Conservation (phyloP, 805 yeast genomes). For the Kluyveromyces aestuarii region DNA sequence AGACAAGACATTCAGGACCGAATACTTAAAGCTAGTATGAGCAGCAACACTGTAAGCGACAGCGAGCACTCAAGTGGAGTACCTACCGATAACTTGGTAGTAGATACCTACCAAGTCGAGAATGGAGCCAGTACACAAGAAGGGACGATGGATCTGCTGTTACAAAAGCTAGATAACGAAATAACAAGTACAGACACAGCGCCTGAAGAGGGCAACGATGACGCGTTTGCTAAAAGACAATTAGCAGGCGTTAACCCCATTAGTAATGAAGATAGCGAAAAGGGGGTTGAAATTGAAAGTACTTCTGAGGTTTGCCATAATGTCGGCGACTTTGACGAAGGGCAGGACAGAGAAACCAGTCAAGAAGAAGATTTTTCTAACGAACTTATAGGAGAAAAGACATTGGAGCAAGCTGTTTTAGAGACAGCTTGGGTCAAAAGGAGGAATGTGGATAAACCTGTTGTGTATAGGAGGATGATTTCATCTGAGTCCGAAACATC, state of each 20-base stretch:
- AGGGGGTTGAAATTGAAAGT: no score
- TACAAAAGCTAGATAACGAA: not conserved
- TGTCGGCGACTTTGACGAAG: not conserved
- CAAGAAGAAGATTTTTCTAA: not conserved
- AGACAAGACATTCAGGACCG: no score
- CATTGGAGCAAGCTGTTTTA: not conserved
- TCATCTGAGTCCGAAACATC: conserved; percentile 1
- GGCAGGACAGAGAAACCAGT: not conserved
- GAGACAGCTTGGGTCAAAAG: conserved; percentile 2
- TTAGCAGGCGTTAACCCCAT: not conserved
- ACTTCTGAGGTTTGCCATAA: no score
- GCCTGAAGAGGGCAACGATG: not conserved
- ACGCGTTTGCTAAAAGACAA: not conserved
- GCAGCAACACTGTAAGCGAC: not conserved
- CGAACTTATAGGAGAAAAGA: not conserved
- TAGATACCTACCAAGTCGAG: not conserved
- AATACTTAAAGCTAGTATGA: not conserved
- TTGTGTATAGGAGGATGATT: not conserved
- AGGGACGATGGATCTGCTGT: not conserved
- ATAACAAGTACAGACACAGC: not conserved
- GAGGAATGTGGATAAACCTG: not conserved
- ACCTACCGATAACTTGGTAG: not conserved
- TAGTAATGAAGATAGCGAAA: not conserved
- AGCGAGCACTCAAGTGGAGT: not conserved
- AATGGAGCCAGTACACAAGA: not conserved